Base-by-base conservation (phyloP, 176 grass and related monocot species). In the Luzula sylvatica region DNA sequence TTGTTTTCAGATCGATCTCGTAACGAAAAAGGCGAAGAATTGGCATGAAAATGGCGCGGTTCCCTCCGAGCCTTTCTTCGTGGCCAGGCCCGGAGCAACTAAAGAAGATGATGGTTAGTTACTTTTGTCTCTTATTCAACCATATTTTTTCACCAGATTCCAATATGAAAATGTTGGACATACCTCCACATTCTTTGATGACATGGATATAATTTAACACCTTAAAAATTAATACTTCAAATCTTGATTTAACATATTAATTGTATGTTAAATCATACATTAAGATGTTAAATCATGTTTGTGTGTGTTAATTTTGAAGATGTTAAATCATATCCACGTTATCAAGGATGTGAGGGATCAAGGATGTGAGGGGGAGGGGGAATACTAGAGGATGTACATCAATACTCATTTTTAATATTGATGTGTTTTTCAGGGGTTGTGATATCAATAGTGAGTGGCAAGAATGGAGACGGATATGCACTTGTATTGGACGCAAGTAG, bases 61-160 rank as follows among this genome's bases (percentile, higher is more conserved):
- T 52, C 93, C 93, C 8, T 98, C 93, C 0, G 93, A 98, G 71
- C 93, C 93, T 3, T 87, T 55, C 78, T 98, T 98, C 58, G 93
- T 98, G 42, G 60, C 81, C 1, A 76, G 81, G 27, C 93, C 93
- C 8, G 86, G 81, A 18, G 93, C 86, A 54, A 68, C 70, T 0
- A 63, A 82, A 4, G 93, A 98, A 44, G 93, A 98, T 61, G 93
- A 98, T 53, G 93, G 93, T 98, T 9, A 75, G 93, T 68, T 29
- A 25, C 11, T 58, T 19, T 35, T 7, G 30, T 35, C 30, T 35
- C 30, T n/a, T n/a, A n/a, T n/a, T n/a, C n/a, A n/a, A n/a, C n/a
- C n/a, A n/a, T n/a, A n/a, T 65, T 16, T 18, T 26, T 9, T 43
- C 19, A 27, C 44, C 29, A 40, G 27, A 50, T 8, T 32, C 38